Conservation (phyloP, 2,329 filamentous ascomycete genomes). For the Cladosporium oxysporum region DNA sequence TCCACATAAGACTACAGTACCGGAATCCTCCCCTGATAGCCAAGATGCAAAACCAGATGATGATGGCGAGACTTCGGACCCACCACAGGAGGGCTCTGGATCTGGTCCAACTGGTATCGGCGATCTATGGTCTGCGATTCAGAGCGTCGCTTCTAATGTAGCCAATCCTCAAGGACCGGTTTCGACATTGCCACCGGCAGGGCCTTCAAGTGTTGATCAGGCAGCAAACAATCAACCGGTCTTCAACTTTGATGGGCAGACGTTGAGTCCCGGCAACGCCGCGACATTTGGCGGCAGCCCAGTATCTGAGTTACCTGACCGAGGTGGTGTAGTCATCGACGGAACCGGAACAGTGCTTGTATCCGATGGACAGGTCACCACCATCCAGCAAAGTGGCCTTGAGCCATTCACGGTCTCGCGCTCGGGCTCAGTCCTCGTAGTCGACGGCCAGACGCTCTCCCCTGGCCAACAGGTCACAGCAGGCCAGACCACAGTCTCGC, state of each 20-base stretch:
- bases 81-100: neutral
- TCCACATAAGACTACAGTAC: neutral
- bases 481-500: conserved; percentile 1
- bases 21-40: neutral
- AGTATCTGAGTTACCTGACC: conserved; percentile 10
- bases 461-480: conserved; percentile 36
- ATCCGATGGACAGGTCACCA: conserved; percentile 1
- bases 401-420: conserved; percentile 1
- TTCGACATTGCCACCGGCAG: neutral
- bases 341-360: neutral
- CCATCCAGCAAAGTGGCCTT: neutral
- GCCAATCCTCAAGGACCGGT: neutral
- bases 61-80: neutral
- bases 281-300: conserved; percentile 29
- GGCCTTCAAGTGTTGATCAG: neutral
- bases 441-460: conserved; percentile 41
- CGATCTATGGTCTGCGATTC: neutral
- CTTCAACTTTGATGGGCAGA: conserved; percentile 34
- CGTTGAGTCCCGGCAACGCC: conserved; percentile 41
- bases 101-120: neutral
- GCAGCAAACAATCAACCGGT: neutral
- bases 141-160: neutral
- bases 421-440: neutral
- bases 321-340: conserved; percentile 2
- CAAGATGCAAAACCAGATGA: neutral